Evolutionary conservation across 345 rosid genomes (phyloP), one percentile per base, ranked within the genome.

Genomic region (Alliaria petiolata): DNA sequence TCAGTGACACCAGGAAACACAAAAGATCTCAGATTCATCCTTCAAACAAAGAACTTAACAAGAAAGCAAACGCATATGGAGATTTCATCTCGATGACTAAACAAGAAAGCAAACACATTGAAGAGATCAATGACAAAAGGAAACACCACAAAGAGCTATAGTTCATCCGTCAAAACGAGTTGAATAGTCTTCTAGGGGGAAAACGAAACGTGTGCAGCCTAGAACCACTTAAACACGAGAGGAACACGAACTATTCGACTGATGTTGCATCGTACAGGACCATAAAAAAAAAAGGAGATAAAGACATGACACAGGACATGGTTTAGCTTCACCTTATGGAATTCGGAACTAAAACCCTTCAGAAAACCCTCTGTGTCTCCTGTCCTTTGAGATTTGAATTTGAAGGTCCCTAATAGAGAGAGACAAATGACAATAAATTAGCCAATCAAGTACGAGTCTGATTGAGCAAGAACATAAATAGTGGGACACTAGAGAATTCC

Each of bases 381-480:
- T 33, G 58, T 66, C 75, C 68, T 78, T 52, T 51, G 76, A 71
- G 72, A 72, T 66, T 66, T 71, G 69, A 67, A 81, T 69, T 72
- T 79, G 70, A 74, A 56, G 53, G 79, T 78, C 63, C 75, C 90
- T 84, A 28, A 76, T 81, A 77, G 52, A 33, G 46, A 76, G 59
- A 70, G 61, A 52, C 39, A 35, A 28, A 28, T 28, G 31, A 49
- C 35, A 65, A 11, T 17, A 20, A 6, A 22, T 38, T 9, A 50
- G 30, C 42, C 42, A 56, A 45, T 36, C 6, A 39, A 50, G 4
- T 9, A 28, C 0, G 4, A 68, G 13, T 44, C 15, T 5, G 43
- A 14, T 4, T 57, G 25, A 42, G 36, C 30, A 58, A 35, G 39
- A 59, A 59, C 22, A 59, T 8, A 2, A 70, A 38, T 3, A 70